Conservation (phyloP, 1,284 basidiomycete genomes). For the Porodaedalea pini region DNA sequence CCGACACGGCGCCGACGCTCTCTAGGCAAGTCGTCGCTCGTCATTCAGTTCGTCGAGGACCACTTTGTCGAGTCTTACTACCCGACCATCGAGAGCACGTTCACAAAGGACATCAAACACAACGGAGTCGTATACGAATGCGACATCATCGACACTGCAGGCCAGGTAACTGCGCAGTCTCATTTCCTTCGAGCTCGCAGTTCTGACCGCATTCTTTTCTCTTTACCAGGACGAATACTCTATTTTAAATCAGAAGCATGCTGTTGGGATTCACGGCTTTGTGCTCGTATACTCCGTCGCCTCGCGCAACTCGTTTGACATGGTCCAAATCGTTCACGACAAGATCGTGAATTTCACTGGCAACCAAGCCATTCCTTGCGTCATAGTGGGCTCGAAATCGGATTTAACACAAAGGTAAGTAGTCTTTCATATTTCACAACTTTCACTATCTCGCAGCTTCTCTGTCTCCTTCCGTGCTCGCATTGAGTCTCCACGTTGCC, state of each 20-base stretch:
- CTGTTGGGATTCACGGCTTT: conserved; percentile 82
- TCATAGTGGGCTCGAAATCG: conserved; percentile 94
- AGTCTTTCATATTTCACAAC: conserved; percentile 16
- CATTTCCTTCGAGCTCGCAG: background rate
- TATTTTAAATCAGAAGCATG: conserved; percentile 78
- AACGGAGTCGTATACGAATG: conserved; percentile 87
- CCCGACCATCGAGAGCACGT: conserved; percentile 92
- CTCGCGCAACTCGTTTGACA: conserved; percentile 90
- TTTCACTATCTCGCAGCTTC: conserved; percentile 17
- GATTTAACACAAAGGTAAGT: conserved; percentile 76
- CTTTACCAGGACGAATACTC: conserved; percentile 75
- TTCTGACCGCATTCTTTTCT: background rate
- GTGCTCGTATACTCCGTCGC: conserved; percentile 94
- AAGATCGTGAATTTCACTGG: conserved; percentile 97
- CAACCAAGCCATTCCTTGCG: conserved; percentile 86
- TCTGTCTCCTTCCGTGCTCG: conserved; percentile 24
- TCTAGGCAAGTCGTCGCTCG: conserved; percentile 77
- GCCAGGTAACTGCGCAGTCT: conserved; percentile 57
- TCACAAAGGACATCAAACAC: conserved; percentile 80
- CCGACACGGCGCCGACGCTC: conserved; percentile 10
- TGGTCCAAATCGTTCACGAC: conserved; percentile 94
- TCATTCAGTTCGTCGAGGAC: conserved; percentile 70
- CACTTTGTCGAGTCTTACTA: conserved; percentile 81
- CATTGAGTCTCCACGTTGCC: background rate
- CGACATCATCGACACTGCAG: conserved; percentile 99